Percentiles rank a stretch among this genome's conserved stretches.
These are phyloP conservation scores for Marasmius fiardii DNA, from an alignment of 1,284 basidiomycete genomes.

Conservation along the genomic window DNA sequence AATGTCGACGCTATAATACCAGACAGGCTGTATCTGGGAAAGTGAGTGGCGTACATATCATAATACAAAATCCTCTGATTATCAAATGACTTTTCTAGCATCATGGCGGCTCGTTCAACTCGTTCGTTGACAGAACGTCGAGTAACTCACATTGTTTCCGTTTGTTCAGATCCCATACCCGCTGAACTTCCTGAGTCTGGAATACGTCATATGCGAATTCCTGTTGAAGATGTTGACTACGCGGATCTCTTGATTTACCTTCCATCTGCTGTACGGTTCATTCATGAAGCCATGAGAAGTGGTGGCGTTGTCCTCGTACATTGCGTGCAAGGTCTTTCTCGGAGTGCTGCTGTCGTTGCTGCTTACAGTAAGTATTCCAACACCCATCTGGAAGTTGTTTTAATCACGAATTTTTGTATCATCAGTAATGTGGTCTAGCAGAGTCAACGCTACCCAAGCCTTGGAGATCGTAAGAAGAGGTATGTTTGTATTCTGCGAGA, in stretches of 20 bases:
- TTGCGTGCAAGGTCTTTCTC: constrained; percentile 78
- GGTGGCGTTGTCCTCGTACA: constrained; percentile 82
- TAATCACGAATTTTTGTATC: constrained; percentile 8
- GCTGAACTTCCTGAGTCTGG: constrained; percentile 73
- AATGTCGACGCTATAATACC: constrained; percentile 72
- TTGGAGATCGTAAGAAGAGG: constrained; percentile 61
- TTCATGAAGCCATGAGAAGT: constrained; percentile 63
- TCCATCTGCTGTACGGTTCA: constrained; percentile 76
- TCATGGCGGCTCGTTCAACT: constrained; percentile 68
- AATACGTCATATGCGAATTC: constrained; percentile 64
- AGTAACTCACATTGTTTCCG: constrained; percentile 75
- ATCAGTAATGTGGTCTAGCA: constrained; percentile 71
- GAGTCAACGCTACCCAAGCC: constrained; percentile 55
- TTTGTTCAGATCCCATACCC: constrained; percentile 69
- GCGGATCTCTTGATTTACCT: constrained; percentile 80
- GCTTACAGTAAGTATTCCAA: constrained; percentile 62
- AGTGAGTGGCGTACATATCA: constrained; percentile 43
- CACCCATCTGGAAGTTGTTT: neutral
- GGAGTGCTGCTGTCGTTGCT: constrained; percentile 79
- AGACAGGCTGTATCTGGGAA: constrained; percentile 69
- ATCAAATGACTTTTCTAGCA: constrained; percentile 38
- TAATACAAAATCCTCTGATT: constrained; percentile 5
- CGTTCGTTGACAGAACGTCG: constrained; percentile 70
- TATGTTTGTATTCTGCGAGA: constrained; percentile 21
- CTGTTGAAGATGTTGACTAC: constrained; percentile 79